phyloP scores from a whole-genome alignment of 768 basidiomycete genomes.

The Phylloporus rhodoxanthus region DNA sequence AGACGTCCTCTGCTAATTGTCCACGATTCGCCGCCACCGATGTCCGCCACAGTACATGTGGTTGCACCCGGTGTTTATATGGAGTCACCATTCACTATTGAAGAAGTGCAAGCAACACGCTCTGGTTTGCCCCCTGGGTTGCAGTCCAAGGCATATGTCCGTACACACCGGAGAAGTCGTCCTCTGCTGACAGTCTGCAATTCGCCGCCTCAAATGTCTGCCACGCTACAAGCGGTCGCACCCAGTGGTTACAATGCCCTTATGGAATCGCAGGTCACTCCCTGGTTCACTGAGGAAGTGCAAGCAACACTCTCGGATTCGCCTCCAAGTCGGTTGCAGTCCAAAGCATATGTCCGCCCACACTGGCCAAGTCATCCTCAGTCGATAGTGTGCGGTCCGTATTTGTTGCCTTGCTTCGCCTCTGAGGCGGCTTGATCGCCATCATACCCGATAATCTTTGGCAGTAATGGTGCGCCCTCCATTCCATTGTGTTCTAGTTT shows the following conservation, averaged over 20 bases:
- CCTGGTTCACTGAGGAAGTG: neutral
- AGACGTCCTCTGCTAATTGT: neutral
- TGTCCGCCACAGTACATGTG: neutral
- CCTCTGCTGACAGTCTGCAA: neutral
- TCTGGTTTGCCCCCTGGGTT: neutral
- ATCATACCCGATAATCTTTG: no score
- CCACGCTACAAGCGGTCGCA: neutral
- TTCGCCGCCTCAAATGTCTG: no score
- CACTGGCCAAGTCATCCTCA: neutral
- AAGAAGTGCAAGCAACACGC: neutral
- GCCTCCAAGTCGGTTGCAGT: no score
- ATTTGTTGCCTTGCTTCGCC: neutral
- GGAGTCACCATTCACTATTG: neutral
- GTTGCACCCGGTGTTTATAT: neutral
- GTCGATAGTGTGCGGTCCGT: neutral
- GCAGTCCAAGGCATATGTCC: slow-evolving; percentile 1
- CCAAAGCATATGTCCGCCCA: no score
- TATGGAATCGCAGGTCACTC: no score
- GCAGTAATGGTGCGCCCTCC: slow-evolving; percentile 3
- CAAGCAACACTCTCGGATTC: no score
- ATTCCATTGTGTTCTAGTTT: neutral
- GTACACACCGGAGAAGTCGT: neutral
- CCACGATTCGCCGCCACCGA: neutral
- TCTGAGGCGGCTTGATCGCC: neutral
- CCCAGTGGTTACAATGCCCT: neutral